These are phyloP conservation scores for Schwanniomyces sp. DNA, from an alignment of 805 yeast genomes.

Conservation along the genomic window DNA sequence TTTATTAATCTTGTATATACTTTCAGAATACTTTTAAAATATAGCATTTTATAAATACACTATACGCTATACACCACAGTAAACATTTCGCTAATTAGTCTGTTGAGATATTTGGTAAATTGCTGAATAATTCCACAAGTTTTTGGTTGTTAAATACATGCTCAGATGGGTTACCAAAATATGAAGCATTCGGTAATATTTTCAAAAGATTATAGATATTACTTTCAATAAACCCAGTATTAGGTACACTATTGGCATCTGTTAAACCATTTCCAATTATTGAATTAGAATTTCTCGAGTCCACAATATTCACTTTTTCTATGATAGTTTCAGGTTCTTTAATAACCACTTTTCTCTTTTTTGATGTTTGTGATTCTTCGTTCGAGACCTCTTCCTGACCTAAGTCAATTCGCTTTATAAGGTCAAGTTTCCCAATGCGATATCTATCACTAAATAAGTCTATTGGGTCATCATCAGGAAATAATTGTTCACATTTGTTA, in stretches of 20 bases:
- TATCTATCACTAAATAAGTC: constrained; percentile 39
- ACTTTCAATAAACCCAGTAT: constrained; percentile 31
- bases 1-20: neutral
- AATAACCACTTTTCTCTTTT: constrained; percentile 9
- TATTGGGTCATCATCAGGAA: constrained; percentile 57
- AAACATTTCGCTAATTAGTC: neutral
- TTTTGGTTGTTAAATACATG: constrained; percentile 56
- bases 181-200: constrained; percentile 59
- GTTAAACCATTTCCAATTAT: neutral
- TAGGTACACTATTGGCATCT: constrained; percentile 1
- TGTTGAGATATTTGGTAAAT: constrained; percentile 23
- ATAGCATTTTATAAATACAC: neutral
- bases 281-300: neutral
- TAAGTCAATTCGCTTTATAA: constrained; percentile 36
- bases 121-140: constrained; percentile 43
- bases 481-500: constrained; percentile 60
- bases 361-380: constrained; percentile 9
- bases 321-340: constrained; percentile 4
- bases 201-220: constrained; percentile 47
- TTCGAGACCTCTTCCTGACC: constrained; percentile 20
- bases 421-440: constrained; percentile 35
- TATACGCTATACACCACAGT: neutral
- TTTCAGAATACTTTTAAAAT: neutral
- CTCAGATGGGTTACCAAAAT: constrained; percentile 47
- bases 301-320: constrained; percentile 4